Conservation (phyloP, 495 filamentous ascomycete species). For the Amorphotheca resinae region DNA sequence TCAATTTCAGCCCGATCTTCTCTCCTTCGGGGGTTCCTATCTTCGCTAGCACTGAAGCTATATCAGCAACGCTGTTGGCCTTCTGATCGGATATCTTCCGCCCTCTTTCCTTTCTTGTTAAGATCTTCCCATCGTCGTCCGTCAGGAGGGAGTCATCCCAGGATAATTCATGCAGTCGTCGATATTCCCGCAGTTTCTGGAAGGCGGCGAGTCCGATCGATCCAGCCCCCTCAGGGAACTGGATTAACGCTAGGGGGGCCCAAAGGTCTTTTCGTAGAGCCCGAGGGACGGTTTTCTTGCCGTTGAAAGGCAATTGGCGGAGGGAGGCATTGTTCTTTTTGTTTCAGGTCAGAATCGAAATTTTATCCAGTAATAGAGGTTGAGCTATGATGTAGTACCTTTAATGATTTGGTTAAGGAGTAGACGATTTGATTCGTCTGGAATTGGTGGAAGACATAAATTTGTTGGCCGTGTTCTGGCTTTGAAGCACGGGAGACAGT, state of each 20-base stretch:
- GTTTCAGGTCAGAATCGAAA: slow-evolving; percentile 1
- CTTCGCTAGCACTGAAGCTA: slow-evolving; percentile 61
- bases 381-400: slow-evolving; percentile 46
- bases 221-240: slow-evolving; percentile 46
- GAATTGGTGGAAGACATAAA: slow-evolving; percentile 76
- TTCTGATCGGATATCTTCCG: slow-evolving; percentile 70
- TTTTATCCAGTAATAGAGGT: not conserved
- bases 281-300: slow-evolving; percentile 76
- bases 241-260: slow-evolving; percentile 64
- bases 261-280: slow-evolving; percentile 83
- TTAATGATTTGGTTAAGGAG: slow-evolving; percentile 54
- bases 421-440: slow-evolving; percentile 75
- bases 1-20: slow-evolving; percentile 22
- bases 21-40: slow-evolving; percentile 22
- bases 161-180: slow-evolving; percentile 50
- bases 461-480: slow-evolving; percentile 43
- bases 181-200: slow-evolving; percentile 73
- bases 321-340: slow-evolving; percentile 55
- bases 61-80: slow-evolving; percentile 76
- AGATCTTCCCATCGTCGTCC: slow-evolving; percentile 27
- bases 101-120: slow-evolving; percentile 44
- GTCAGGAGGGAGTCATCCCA: slow-evolving; percentile 44
- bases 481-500: not conserved
- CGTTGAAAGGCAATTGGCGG: slow-evolving; percentile 71
- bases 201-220: slow-evolving; percentile 60